A percentile compares a stretch with the other conserved stretches of the same genome.
Evolutionary conservation across 805 yeast species (phyloP).

Genomic region (Candida tammaniensis): DNA sequence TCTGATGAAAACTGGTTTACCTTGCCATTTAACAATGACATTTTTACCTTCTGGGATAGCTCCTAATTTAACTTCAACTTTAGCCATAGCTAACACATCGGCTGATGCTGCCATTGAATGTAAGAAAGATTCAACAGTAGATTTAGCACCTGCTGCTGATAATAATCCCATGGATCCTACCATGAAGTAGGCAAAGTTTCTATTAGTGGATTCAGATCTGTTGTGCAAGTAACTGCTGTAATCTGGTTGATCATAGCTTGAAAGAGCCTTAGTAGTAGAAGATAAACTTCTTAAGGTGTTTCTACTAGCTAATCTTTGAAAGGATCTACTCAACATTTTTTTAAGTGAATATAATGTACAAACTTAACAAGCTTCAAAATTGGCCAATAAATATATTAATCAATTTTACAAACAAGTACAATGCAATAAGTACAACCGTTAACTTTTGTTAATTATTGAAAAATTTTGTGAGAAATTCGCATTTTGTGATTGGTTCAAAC

Average conservation of each 20-base stretch:
- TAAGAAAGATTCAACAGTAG: conserved; percentile 91
- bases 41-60: conserved; percentile 97
- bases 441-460: neutral
- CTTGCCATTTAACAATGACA: conserved; percentile 99
- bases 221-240: conserved; percentile 78
- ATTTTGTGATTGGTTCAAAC: conserved; percentile 7
- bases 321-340: too few species aligned
- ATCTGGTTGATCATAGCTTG: conserved; percentile 90
- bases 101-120: conserved; percentile 96
- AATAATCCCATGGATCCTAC: conserved; percentile 92
- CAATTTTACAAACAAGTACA: too few species aligned
- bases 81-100: conserved; percentile 98
- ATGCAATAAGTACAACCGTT: too few species aligned
- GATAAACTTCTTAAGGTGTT: conserved; percentile 46
- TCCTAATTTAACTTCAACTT: conserved; percentile 92
- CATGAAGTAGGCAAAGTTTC: conserved; percentile 94
- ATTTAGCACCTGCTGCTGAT: conserved; percentile 92
- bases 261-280: conserved; percentile 53
- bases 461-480: conserved; percentile 5
- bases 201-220: conserved; percentile 60
- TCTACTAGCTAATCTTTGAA: neutral
- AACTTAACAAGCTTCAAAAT: too few species aligned
- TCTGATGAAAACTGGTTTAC: conserved; percentile 99
- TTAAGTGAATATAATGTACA: too few species aligned
- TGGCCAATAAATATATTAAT: too few species aligned